Conservation (phyloP, 2,329 filamentous ascomycete species). For the Ceratocystis variospora region DNA sequence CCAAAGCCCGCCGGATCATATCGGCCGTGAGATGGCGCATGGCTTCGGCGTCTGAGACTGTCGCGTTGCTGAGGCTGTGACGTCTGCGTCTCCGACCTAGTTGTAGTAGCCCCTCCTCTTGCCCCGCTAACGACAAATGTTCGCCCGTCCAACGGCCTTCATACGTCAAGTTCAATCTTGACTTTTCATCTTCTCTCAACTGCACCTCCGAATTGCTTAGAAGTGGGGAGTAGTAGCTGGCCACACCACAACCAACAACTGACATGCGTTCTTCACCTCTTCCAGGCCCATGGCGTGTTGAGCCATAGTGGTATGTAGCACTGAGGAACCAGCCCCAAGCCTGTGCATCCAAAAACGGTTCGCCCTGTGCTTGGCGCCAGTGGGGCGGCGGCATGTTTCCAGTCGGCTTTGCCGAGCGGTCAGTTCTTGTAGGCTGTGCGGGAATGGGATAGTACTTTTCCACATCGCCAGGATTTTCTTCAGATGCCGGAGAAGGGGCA, state of each 20-base stretch:
- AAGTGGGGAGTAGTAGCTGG: slow-evolving; percentile 33
- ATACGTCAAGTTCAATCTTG: slow-evolving; percentile 30
- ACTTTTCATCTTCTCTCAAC: slow-evolving; percentile 24
- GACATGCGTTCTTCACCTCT: slow-evolving; percentile 31
- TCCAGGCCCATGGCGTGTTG: slow-evolving; percentile 28
- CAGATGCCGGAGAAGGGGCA: not conserved
- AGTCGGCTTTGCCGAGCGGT: slow-evolving; percentile 23
- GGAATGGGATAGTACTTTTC: slow-evolving; percentile 27
- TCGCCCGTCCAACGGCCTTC: slow-evolving; percentile 29
- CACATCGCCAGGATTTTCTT: slow-evolving; percentile 10
- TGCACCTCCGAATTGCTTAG: not conserved
- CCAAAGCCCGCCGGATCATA: not conserved
- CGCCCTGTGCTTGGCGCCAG: slow-evolving; percentile 24
- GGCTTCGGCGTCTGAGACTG: slow-evolving; percentile 25
- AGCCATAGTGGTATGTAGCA: slow-evolving; percentile 32
- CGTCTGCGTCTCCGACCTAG: slow-evolving; percentile 28
- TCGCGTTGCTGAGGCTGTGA: slow-evolving; percentile 28
- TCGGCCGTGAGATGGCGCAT: slow-evolving; percentile 21
- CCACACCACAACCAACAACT: slow-evolving; percentile 29
- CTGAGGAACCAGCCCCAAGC: slow-evolving; percentile 34
- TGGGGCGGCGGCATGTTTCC: slow-evolving; percentile 17
- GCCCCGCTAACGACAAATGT: slow-evolving; percentile 16
- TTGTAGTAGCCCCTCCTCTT: slow-evolving; percentile 24
- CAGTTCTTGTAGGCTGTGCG: slow-evolving; percentile 27
- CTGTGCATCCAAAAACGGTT: slow-evolving; percentile 31